Base-by-base conservation (phyloP, 2,329 filamentous ascomycete species). In the Phyllosticta citrichinensis region DNA sequence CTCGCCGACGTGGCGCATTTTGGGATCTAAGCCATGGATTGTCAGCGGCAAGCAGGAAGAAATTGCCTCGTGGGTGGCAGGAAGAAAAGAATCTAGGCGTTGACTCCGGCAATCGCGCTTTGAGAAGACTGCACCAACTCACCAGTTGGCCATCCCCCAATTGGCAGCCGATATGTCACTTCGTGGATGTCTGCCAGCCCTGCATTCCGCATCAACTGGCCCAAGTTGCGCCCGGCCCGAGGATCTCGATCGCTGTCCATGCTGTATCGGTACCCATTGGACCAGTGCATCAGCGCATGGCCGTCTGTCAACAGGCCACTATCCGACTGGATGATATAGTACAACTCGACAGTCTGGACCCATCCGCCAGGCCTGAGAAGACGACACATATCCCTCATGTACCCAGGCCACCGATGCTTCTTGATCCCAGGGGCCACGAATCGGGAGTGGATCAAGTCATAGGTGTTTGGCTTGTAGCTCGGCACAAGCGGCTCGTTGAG, bases 271-370 rank as follows among this genome's bases (percentile, higher is more conserved):
- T 76, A 77, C 27, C 62, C 63, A 20, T 64, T 62, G 65, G 69
- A 73, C 75, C 75, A 77, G 53, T 68, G 66, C 27, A 67, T 66
- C 11, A 76, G 62, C 6, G 70, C 70, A 55, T 71, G 70, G 6
- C 70, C 57, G 14, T 86, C 80, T 11, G 83, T 86, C 66, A 94
- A 76, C n/a, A 83, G 85, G 5, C 91, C 91, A 67, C 89, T 95
- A 66, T 93, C 85, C 0, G 90, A 96, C 71, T 96, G 92, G 25
- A 89, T 85, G 65, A 91, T 90, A 72, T 87, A 87, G 69, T 95
- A 91, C 67, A 92, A 83, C 70, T 96, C 92, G n/a, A 89, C 83
- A 81, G 96, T 86, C 69, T 96, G 91, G 62, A 88, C 82, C 90
- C 91, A 96, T 1, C 92, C 91, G 2, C 86, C 87, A 5, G 85